These are phyloP conservation scores for Nematocida minor DNA, from an alignment of 371 early-diverging fungal species.

Conservation along the genomic window DNA sequence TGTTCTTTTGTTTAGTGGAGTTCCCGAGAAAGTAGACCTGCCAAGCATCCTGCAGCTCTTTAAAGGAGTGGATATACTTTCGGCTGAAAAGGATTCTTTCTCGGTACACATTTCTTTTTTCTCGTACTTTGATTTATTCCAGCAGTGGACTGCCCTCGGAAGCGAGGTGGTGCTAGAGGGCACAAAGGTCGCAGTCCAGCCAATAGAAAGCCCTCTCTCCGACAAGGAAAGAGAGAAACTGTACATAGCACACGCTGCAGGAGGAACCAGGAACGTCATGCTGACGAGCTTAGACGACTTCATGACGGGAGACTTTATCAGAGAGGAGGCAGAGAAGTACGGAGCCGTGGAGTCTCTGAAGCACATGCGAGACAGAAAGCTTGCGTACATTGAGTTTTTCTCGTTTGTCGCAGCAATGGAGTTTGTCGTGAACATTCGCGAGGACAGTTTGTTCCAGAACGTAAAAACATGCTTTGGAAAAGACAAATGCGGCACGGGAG, in stretches of 20 bases:
- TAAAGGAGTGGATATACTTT: constrained; percentile 1
- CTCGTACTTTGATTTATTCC: constrained; percentile 41
- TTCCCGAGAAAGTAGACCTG: background rate
- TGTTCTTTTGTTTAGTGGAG: background rate
- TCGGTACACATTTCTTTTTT: constrained; percentile 4
- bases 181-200: background rate
- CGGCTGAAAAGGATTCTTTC: background rate
- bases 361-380: constrained; percentile 23
- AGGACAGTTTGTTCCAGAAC: constrained; percentile 37
- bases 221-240: constrained; percentile 22
- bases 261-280: constrained; percentile 34
- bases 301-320: constrained; percentile 37
- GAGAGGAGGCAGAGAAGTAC: constrained; percentile 49
- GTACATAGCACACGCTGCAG: constrained; percentile 31
- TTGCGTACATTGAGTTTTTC: constrained; percentile 32
- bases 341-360: constrained; percentile 33
- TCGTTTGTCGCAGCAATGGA: constrained; percentile 26
- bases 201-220: background rate
- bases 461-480: constrained; percentile 16
- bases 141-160: background rate
- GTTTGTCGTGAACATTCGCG: constrained; percentile 14
- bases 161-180: background rate
- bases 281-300: constrained; percentile 37
- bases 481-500: constrained; percentile 17
- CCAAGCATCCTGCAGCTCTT: background rate